phyloP scores from a whole-genome alignment of 495 filamentous ascomycete genomes.

The Xylaria castorea region DNA sequence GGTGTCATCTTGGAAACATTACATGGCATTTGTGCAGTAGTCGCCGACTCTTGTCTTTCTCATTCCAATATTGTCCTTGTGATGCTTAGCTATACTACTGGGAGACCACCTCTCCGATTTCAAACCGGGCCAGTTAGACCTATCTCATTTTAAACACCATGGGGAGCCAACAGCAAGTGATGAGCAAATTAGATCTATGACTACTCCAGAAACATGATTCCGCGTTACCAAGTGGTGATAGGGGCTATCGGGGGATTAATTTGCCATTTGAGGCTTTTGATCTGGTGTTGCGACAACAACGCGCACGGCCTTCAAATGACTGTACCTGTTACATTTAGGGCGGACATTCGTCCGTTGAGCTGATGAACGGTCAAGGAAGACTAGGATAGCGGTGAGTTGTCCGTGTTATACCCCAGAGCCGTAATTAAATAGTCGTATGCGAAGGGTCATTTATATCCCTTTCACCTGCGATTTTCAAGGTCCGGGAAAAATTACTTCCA shows the following conservation, averaged over 20 bases:
- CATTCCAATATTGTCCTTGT: neutral
- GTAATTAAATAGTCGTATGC: neutral
- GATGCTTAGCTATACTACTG: neutral
- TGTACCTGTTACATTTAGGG: neutral
- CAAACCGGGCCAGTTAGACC: neutral
- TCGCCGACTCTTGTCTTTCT: neutral
- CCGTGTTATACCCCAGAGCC: neutral
- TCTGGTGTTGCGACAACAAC: neutral
- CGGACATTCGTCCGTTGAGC: neutral
- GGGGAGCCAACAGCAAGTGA: neutral
- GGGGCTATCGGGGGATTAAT: neutral
- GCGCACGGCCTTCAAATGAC: neutral
- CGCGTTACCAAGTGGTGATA: neutral
- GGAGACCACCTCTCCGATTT: neutral
- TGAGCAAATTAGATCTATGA: neutral
- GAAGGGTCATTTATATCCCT: neutral
- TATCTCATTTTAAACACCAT: neutral
- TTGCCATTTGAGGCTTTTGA: neutral
- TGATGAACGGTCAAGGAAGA: neutral
- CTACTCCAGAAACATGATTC: neutral
- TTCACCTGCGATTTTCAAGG: neutral
- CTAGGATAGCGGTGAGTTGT: neutral
- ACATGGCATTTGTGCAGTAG: neutral
- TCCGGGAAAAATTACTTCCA: slow-evolving; percentile 13
- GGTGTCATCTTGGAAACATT: neutral